Base-by-base conservation (phyloP, 805 yeast species). In the Hanseniaspora guilliermondii region DNA sequence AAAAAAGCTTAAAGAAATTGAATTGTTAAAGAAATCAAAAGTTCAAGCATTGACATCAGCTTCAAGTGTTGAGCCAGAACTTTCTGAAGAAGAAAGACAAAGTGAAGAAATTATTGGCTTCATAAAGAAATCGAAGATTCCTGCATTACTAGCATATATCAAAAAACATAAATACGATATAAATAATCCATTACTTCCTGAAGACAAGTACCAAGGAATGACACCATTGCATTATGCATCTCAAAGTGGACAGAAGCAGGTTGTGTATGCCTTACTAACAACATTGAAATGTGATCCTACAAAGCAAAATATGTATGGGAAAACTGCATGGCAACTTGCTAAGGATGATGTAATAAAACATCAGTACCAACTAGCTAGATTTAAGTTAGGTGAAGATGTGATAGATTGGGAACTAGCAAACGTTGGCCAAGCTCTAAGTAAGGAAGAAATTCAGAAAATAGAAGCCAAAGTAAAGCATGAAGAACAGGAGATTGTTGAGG, bases 281-380 rank as follows among this genome's bases (percentile, higher is more conserved):
- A 80, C 76, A 47, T 64, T 85, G 60, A 82, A 83, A 57, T 85
- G 87, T 0, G 83, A 86, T 59, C 95, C 96, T 1, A 70, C 82
- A 0, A 56, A 77, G 4, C 53, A 58, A 37, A 87, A 80, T 62
- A 66, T 62, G 3, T 62, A 64, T 30, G 85, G 83, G 0, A 82
- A 76, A 59, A 78, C 88, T 0, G 77, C 97, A 0, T 83, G 74
- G 61, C 95, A 91, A 57, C 56, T 87, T 0, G 72, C 85, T 2
- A 65, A 73, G 9, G 76, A 75, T 50, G 62, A 62, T 6, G 73
- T 73, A 3, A 71, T 76, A 0, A 72, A 67, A 58, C 73, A 71
- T 47, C 74, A 80, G 0, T 87, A 88, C 67, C 91, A 85, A 63
- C 69, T 82, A 0, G 80, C 83, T 1, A 73, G 98, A 57, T 58